These are phyloP conservation scores for Rhodotorula graminis DNA, from an alignment of 768 basidiomycete species.

Conservation along the genomic window DNA sequence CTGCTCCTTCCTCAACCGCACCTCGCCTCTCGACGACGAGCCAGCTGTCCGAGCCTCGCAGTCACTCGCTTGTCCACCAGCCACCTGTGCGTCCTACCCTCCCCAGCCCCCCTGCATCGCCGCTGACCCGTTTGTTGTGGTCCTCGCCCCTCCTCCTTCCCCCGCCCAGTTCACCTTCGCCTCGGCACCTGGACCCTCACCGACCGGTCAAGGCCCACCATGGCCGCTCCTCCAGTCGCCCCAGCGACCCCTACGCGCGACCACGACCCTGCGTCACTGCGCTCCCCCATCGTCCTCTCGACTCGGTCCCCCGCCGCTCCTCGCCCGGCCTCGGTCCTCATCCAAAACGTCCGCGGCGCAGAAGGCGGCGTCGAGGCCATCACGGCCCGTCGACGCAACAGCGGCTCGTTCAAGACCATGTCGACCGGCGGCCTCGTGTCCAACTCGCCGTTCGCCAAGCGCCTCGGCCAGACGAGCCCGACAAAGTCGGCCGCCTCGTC, in stretches of 20 bases:
- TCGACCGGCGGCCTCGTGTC: constrained; percentile 27
- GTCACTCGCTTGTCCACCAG: too few relatives aligned
- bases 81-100: too few relatives aligned
- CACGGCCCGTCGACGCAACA: constrained; percentile 20
- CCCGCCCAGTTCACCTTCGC: too few relatives aligned
- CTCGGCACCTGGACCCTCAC: neutral
- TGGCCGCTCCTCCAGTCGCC: neutral
- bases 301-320: neutral
- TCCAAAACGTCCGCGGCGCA: constrained; percentile 21
- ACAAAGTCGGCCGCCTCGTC: neutral
- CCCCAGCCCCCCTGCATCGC: too few relatives aligned
- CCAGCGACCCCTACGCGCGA: neutral
- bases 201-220: neutral
- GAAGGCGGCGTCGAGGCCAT: constrained; percentile 35
- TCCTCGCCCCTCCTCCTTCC: too few relatives aligned
- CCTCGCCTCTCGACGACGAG: neutral
- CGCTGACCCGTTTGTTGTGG: too few relatives aligned
- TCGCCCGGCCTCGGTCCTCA: constrained; percentile 3
- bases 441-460: constrained; percentile 27
- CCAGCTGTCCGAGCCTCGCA: too few relatives aligned
- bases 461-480: neutral
- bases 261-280: neutral
- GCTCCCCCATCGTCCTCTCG: neutral
- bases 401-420: constrained; percentile 37
- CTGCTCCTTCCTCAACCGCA: neutral